These are phyloP conservation scores for Pseudocercospora vitis DNA, from an alignment of 2,329 filamentous ascomycete species.

Conservation along the genomic window DNA sequence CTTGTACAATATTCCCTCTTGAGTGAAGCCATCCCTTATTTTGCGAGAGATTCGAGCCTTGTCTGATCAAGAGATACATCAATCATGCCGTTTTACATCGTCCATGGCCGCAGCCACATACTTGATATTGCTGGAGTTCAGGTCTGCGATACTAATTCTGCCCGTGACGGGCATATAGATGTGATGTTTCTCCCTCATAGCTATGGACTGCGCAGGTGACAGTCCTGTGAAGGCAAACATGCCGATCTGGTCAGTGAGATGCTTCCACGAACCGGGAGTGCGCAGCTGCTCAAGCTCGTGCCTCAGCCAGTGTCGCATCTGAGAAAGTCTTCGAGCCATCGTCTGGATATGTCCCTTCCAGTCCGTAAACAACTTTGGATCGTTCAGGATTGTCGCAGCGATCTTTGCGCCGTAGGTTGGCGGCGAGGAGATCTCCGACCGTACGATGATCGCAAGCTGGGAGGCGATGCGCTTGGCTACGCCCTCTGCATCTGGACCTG, in stretches of 20 bases:
- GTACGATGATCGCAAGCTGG: conserved; percentile 92
- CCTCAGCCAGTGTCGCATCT: conserved; percentile 79
- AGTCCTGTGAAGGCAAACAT: conserved; percentile 97
- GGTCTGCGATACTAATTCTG: conserved; percentile 93
- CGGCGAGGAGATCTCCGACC: conserved; percentile 95
- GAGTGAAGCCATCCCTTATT: too few relatives aligned
- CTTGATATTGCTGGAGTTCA: conserved; percentile 88
- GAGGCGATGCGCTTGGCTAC: conserved; percentile 81
- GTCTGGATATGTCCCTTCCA: conserved; percentile 90
- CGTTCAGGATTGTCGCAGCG: conserved; percentile 81
- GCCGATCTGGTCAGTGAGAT: conserved; percentile 98
- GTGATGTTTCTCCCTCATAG: conserved; percentile 68
- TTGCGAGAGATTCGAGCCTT: too few relatives aligned
- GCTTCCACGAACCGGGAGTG: conserved; percentile 90
- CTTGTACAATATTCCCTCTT: too few relatives aligned
- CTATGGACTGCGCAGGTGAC: conserved; percentile 68
- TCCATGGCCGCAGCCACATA: conserved; percentile 90
- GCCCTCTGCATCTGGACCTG: conserved; percentile 71
- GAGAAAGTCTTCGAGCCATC: conserved; percentile 93
- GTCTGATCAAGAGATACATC: too few relatives aligned
- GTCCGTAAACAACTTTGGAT: conserved; percentile 74
- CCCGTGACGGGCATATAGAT: conserved; percentile 97
- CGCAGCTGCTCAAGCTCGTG: conserved; percentile 77
- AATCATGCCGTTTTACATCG: too few relatives aligned
- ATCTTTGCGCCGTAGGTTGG: conserved; percentile 92